Evolutionary conservation across 495 filamentous ascomycete species (phyloP).

Genomic region (Tetracladium setigerum): DNA sequence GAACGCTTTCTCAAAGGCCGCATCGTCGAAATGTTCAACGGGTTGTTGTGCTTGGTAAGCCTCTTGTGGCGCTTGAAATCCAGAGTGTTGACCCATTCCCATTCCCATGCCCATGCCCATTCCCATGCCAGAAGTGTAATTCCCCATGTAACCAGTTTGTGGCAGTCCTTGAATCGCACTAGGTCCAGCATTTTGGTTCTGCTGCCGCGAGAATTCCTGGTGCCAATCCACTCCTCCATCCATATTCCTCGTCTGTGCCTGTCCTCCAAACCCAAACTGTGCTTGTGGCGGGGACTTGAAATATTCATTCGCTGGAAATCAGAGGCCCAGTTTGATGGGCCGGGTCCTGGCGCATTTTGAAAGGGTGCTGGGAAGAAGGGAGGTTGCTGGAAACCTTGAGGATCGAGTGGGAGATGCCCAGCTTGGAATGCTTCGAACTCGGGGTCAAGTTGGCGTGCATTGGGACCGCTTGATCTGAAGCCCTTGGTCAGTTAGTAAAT

Average conservation of each 20-base stretch:
- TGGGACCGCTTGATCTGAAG: constrained; percentile 52
- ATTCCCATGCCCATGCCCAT: constrained; percentile 5
- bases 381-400: constrained; percentile 4
- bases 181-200: constrained; percentile 15
- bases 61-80: constrained; percentile 5
- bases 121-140: constrained; percentile 2
- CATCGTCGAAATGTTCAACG: constrained; percentile 27
- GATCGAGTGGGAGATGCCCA: constrained; percentile 30
- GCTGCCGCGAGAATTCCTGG: constrained; percentile 45
- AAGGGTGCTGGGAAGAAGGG: constrained; percentile 5
- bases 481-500: constrained; percentile 32
- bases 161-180: constrained; percentile 3
- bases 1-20: constrained; percentile 31
- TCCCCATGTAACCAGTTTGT: neutral
- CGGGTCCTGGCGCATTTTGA: constrained; percentile 10
- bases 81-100: constrained; percentile 4
- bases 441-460: constrained; percentile 49
- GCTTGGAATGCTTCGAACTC: constrained; percentile 70
- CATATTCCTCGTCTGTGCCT: constrained; percentile 14
- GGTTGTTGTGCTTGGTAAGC: constrained; percentile 10
- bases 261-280: constrained; percentile 6
- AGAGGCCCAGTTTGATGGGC: constrained; percentile 19
- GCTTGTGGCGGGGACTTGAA: constrained; percentile 17
- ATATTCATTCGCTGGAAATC: constrained; percentile 28
- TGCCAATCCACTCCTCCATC: constrained; percentile 38